phyloP scores from a whole-genome alignment of 176 grass and related monocot species.

The Carex myosuroides region DNA sequence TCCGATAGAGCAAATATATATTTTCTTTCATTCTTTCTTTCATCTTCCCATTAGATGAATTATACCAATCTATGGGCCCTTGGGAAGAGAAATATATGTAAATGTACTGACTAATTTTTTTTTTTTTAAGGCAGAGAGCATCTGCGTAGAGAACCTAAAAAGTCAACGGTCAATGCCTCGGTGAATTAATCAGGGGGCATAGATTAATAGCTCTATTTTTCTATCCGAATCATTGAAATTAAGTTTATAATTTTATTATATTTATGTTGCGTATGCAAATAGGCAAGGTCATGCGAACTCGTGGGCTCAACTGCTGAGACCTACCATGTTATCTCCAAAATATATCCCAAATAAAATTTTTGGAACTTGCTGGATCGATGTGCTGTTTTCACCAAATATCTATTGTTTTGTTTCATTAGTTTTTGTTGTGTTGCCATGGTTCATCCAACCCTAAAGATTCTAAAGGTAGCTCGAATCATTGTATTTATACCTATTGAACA shows the following conservation, averaged over 20 bases:
- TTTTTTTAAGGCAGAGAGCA: neutral
- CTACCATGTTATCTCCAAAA: neutral
- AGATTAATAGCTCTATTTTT: neutral
- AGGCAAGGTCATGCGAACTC: neutral
- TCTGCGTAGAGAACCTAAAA: neutral
- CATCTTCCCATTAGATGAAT: neutral
- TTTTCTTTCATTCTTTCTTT: neutral
- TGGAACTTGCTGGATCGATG: neutral
- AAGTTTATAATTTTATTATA: neutral
- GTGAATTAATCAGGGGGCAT: neutral
- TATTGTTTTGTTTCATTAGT: neutral
- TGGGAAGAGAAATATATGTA: neutral
- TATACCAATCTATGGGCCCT: neutral
- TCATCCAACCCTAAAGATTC: neutral
- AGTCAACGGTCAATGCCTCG: slow-evolving; percentile 3
- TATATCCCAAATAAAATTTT: neutral
- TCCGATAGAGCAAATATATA: neutral
- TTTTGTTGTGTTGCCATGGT: neutral
- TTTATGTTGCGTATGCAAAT: neutral
- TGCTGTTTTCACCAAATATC: neutral
- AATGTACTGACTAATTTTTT: neutral
- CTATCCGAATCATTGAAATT: neutral
- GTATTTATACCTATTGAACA: neutral
- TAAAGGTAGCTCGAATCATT: neutral
- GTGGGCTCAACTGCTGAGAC: slow-evolving; percentile 15